Evolutionary conservation across 2,329 filamentous ascomycete genomes (phyloP).

Genomic region (Arthrobotrys pseudoclavata): DNA sequence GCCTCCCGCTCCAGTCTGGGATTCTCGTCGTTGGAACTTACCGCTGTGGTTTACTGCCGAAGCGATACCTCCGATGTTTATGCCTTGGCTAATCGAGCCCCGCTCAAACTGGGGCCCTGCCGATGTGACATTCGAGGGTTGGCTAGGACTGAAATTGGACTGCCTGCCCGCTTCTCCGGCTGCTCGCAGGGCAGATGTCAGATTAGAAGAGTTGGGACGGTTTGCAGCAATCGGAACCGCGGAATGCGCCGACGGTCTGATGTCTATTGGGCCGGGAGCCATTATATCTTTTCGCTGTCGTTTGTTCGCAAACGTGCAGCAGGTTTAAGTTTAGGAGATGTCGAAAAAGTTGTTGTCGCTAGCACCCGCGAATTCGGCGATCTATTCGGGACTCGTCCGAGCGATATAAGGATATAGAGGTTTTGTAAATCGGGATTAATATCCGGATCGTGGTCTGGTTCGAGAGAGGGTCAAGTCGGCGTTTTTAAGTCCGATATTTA

Average conservation of each 20-base stretch:
- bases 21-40: constrained; percentile 55
- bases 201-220: constrained; percentile 56
- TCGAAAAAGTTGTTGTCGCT: constrained; percentile 41
- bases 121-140: constrained; percentile 58
- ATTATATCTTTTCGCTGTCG: constrained; percentile 53
- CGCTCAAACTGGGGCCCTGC: constrained; percentile 53
- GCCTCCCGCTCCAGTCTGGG: constrained; percentile 67
- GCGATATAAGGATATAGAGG: constrained; percentile 1
- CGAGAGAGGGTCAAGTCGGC: constrained; percentile 27
- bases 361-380: constrained; percentile 32
- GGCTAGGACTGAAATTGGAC: constrained; percentile 56
- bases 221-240: constrained; percentile 39
- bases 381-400: constrained; percentile 29
- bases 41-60: constrained; percentile 58
- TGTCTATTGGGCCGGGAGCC: constrained; percentile 60
- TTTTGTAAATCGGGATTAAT: constrained; percentile 15
- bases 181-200: constrained; percentile 56
- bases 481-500: constrained; percentile 41
- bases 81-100: constrained; percentile 52
- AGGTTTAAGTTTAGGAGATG: constrained; percentile 28
- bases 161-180: constrained; percentile 52
- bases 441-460: constrained; percentile 1
- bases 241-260: constrained; percentile 57
- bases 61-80: constrained; percentile 53
- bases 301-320: constrained; percentile 54